These are phyloP conservation scores for Phytophthora idaei DNA, from an alignment of 352 stramenopile species.

Conservation along the genomic window DNA sequence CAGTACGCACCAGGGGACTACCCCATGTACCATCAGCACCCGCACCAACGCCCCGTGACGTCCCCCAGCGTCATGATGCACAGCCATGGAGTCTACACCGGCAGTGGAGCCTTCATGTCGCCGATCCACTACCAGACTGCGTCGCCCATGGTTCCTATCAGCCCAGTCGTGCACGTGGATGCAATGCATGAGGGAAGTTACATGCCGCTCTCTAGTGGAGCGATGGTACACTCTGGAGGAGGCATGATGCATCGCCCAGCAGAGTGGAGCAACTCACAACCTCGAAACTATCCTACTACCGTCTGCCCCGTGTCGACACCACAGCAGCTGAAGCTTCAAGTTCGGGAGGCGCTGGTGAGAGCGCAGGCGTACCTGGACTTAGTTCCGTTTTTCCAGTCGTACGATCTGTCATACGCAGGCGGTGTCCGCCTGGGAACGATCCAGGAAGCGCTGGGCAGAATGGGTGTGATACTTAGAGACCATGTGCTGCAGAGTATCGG, in stretches of 20 bases:
- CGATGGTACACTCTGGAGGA: background rate
- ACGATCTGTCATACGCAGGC: constrained; percentile 46
- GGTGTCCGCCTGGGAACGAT: constrained; percentile 44
- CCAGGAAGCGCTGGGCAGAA: constrained; percentile 52
- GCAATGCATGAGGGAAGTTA: constrained; percentile 11
- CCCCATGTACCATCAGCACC: constrained; percentile 22
- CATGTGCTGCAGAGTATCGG: constrained; percentile 41
- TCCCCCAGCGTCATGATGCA: constrained; percentile 18
- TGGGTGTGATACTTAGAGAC: constrained; percentile 48
- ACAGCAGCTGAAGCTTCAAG: constrained; percentile 45
- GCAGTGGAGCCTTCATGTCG: constrained; percentile 30
- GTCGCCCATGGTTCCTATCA: constrained; percentile 35
- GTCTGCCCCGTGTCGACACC: constrained; percentile 19
- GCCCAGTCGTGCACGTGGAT: constrained; percentile 28
- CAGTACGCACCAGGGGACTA: constrained; percentile 9
- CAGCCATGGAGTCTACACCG: constrained; percentile 11
- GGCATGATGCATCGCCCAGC: constrained; percentile 8
- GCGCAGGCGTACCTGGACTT: constrained; percentile 54
- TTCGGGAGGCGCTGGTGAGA: constrained; percentile 54
- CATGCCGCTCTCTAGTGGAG: background rate
- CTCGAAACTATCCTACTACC: constrained; percentile 11
- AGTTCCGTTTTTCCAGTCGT: constrained; percentile 55
- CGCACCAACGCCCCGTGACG: constrained; percentile 21
- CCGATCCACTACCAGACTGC: constrained; percentile 28
- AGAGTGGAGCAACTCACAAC: constrained; percentile 14